Base-by-base conservation (phyloP, 495 filamentous ascomycete species). In the Sordaria brevicollis region DNA sequence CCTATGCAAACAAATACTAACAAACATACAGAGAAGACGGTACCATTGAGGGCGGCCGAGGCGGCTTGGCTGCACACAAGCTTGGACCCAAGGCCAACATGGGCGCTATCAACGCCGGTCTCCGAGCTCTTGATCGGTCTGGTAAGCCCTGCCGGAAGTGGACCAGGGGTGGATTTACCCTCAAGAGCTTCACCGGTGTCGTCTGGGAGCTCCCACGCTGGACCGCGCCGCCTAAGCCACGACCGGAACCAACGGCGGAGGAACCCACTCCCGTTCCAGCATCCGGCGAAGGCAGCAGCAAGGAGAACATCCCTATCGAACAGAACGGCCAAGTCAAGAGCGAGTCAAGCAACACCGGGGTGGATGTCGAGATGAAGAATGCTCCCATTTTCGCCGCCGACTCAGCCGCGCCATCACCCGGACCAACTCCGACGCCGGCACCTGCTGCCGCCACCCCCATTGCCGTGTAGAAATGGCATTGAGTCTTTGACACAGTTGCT, bases 21-120 rank as follows among this genome's bases (percentile, higher is more conserved):
- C 72, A 21, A 35, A 70, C 49, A 73, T 68, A 73, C 70, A 90
- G 86, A 73, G 89, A 91, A 8, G 89, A 90, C 69, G 87, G 88
- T 68, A 82, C 82, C 35, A 79, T 84, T 71, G 89, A 90, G 65
- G 72, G 76, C 66, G 79, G 82, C 65, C 76, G 81, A 33, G 85
- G 82, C 69, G 71, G 72, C 38, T 72, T 79, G 19, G 76, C 76
- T 62, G 75, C 77, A 49, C 92, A 92, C 75, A 96, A 95, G 78
- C 90, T 98, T 25, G 94, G 94, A 11, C 95, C 95, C 66, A 99
- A 98, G 81, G 94, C 95, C 54, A 99, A 98, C 80, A 92, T 95
- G 75, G 95, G 95, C 69, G 94, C 94, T 69, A 99, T 99, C 84
- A 99, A 99, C 76, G 95, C 96, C 66, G 91, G 92, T 68, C 89